Base-by-base conservation (phyloP, 2,329 filamentous ascomycete genomes). In the Dendrostoma leiphaemia region DNA sequence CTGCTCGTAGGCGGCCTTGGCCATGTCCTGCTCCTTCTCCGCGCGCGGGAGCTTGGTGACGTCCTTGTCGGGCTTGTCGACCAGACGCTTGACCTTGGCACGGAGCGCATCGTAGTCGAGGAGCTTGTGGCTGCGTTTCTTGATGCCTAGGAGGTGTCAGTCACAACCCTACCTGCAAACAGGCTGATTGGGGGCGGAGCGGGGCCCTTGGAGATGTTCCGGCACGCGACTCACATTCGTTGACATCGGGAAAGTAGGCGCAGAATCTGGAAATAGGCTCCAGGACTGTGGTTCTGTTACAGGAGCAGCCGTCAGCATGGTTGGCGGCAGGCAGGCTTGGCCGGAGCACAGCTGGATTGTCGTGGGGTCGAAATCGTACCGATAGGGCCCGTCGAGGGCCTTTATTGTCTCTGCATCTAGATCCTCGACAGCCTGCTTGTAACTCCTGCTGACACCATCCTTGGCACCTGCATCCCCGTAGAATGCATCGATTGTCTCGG, bases 51-150 rank as follows among this genome's bases (percentile, higher is more conserved):
- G 84, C 77, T 97, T 99, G 49, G 90, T 93, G 13, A 91, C 90
- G 69, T 99, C 94, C 79, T 99, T 99, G 79, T 99, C 94, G 44
- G 94, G 94, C 78, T 99, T 97, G 74, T 99, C 95, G 50, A 90
- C 91, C 35, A 99, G 84, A 71, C 91, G 93, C 82, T 97, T 97
- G 66, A 99, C 94, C 71, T 94, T 96, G 61, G 91, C 91, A 59
- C 94, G 90, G 74, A 97, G 86, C 17, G 92, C 85, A 71, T 99
- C 94, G 77, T 99, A 99, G 75, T 99, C 95, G 63, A 97, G 89
- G 54, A 97, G 88, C 74, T 99, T 99, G 82, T 99, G 90, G 66
- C 95, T 89, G 66, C 95, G 90, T 78, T 99, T 99, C 77, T 97
- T 99, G 74, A 99, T 97, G 74, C 84, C 84, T 88, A 61, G n/a